Conservation (phyloP, 768 basidiomycete species). For the Pulveroboletus frians region DNA sequence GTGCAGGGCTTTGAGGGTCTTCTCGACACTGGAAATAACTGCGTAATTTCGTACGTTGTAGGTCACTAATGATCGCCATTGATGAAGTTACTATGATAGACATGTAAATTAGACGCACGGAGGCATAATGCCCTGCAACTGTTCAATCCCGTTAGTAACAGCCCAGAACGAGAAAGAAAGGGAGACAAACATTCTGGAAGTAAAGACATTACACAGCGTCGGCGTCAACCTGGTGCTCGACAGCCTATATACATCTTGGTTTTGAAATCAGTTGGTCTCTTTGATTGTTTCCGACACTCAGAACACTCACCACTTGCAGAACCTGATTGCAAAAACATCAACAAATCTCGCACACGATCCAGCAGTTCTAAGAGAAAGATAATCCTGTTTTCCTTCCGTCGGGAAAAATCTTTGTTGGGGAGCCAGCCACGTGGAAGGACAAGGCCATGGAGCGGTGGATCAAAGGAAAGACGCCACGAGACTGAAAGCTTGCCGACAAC, state of each 20-base stretch:
- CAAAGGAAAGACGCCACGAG: slow-evolving; percentile 22
- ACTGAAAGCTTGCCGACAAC: slow-evolving; percentile 41
- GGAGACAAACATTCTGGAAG: slow-evolving; percentile 40
- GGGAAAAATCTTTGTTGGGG: slow-evolving; percentile 11
- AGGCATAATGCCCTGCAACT: slow-evolving; percentile 45
- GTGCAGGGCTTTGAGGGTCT: slow-evolving; percentile 7
- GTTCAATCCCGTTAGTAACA: not conserved
- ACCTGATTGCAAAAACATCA: slow-evolving; percentile 29
- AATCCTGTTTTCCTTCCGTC: slow-evolving; percentile 7
- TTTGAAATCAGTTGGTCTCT: not conserved
- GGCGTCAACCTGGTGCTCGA: slow-evolving; percentile 4
- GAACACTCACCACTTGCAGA: slow-evolving; percentile 18
- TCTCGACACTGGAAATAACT: not conserved
- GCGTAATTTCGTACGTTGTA: slow-evolving; percentile 22
- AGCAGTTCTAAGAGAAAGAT: slow-evolving; percentile 9
- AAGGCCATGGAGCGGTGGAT: slow-evolving; percentile 36
- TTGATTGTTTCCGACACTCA: not conserved
- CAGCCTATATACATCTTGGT: slow-evolving; percentile 5
- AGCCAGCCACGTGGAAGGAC: slow-evolving; percentile 56
- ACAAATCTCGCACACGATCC: slow-evolving; percentile 16
- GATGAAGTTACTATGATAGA: not conserved
- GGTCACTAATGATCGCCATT: not conserved
- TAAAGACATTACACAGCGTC: slow-evolving; percentile 34
- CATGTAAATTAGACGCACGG: slow-evolving; percentile 31
- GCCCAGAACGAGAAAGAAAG: not conserved